phyloP scores from a whole-genome alignment of 2,329 filamentous ascomycete species.

The Paradendryphiella salina region DNA sequence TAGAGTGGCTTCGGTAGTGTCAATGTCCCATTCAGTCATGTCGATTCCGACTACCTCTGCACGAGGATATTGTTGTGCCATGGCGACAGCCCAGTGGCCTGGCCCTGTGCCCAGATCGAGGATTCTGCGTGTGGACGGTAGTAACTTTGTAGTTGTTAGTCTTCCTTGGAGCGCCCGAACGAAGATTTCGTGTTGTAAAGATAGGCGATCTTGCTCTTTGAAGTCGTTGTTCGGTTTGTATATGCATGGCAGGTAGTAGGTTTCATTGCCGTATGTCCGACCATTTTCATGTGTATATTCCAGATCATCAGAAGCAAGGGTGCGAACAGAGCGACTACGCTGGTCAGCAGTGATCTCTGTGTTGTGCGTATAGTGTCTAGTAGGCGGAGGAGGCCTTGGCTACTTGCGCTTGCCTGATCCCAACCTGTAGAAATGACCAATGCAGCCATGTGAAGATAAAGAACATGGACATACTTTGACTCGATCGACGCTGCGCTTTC shows the following conservation, averaged over 20 bases:
- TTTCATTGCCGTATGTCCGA: constrained; percentile 63
- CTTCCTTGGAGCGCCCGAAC: constrained; percentile 47
- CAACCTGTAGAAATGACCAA: background rate
- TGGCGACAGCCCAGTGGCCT: constrained; percentile 55
- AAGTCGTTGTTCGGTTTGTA: constrained; percentile 52
- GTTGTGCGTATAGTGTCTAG: background rate
- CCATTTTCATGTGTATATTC: constrained; percentile 64
- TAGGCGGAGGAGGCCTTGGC: background rate
- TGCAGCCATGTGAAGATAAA: background rate
- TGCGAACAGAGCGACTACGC: constrained; percentile 42
- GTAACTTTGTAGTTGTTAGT: constrained; percentile 42
- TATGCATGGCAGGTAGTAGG: constrained; percentile 66
- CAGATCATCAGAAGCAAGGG: constrained; percentile 53
- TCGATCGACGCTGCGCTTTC: constrained; percentile 39
- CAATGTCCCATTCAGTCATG: constrained; percentile 55
- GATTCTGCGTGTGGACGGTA: constrained; percentile 33
- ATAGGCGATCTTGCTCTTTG: constrained; percentile 64
- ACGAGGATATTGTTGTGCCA: constrained; percentile 50
- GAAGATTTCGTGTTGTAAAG: constrained; percentile 66
- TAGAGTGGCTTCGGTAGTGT: constrained; percentile 50
- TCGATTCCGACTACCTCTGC: constrained; percentile 56
- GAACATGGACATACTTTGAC: constrained; percentile 38
- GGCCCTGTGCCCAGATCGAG: constrained; percentile 54
- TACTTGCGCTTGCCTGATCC: background rate
- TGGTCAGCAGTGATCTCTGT: constrained; percentile 7